Base-by-base conservation (phyloP, 1,139 yeast genomes). In the Yamadazyma membranifaciens region DNA sequence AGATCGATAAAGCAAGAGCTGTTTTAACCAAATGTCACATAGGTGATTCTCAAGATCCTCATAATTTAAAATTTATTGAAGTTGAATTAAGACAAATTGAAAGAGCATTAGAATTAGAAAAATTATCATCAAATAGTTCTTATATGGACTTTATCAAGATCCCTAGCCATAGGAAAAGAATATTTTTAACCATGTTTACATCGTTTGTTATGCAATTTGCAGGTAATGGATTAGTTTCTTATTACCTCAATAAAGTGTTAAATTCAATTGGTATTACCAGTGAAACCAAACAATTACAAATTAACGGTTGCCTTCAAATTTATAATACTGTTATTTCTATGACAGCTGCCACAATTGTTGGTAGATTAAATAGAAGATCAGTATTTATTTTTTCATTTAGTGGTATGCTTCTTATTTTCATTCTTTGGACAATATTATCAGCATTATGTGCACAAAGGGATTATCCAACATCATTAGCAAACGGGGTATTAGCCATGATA, bases 31-130 rank as follows among this genome's bases (percentile, higher is more conserved):
- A 52, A 31, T 50, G 42, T 34, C 61, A 56, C 37, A 47, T 48
- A 29, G 51, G 53, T 31, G 43, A 52, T 29, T 48, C 49, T 6
- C 56, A 54, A 34, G 39, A 55, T 40, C 47, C 50, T 9, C 32
- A 32, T 14, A 40, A 45, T 34, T 34, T 42, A 32, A 60, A 54
- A n/a, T 56, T 72, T 33, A 63, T 72, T 38, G 67, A 70, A 24
- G 67, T 67, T 44, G 79, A 73, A 53, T 48, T 73, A 50, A 56
- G 62, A 36, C 77, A 73, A 52, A 70, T 72, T 45, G 61, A 60
- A 45, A 55, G 62, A 28, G 65, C 67, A 13, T 57, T 70, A 43
- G 44, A 40, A 33, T 13, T 39, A n/a, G 41, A 39, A 34, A 34
- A 31, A 20, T 31, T 39, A 14, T 24, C 40, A 2, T 37, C 41